Evolutionary conservation across 192 early-diverging fungal genomes (phyloP).

Genomic region (Radiomyces spectabilis): DNA sequence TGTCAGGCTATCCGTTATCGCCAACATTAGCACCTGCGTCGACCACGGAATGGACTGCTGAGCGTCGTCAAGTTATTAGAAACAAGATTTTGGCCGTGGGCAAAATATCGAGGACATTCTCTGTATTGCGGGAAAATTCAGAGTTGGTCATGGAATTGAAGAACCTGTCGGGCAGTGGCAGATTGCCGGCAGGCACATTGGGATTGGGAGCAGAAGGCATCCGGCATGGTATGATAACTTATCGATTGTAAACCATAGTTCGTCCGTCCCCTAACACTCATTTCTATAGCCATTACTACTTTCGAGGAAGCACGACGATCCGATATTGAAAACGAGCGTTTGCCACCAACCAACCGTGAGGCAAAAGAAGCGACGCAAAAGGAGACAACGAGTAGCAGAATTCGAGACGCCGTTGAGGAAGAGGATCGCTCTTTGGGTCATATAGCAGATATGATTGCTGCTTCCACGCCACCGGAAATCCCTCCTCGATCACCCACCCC

Average conservation of each 20-base stretch:
- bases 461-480: not conserved
- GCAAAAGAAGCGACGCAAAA: conserved; percentile 22
- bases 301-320: conserved; percentile 90
- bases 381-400: conserved; percentile 3
- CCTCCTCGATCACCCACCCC: too few relatives aligned
- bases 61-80: conserved; percentile 59
- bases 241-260: not conserved
- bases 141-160: conserved; percentile 92
- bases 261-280: not conserved
- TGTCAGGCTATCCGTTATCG: not conserved
- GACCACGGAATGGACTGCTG: conserved; percentile 39
- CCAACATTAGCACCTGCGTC: not conserved
- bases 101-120: conserved; percentile 81
- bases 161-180: conserved; percentile 68
- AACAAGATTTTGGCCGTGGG: conserved; percentile 92
- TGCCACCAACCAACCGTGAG: conserved; percentile 68
- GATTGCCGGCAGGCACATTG: conserved; percentile 77
- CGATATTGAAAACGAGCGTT: conserved; percentile 86
- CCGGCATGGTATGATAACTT: conserved; percentile 53
- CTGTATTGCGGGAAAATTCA: conserved; percentile 81
- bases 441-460: conserved; percentile 17
- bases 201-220: conserved; percentile 87
- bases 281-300: conserved; percentile 62
- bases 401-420: conserved; percentile 15
- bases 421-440: conserved; percentile 8